Evolutionary conservation across 2,329 filamentous ascomycete genomes (phyloP).

Genomic region (Neofusicoccum kwambonambiense): DNA sequence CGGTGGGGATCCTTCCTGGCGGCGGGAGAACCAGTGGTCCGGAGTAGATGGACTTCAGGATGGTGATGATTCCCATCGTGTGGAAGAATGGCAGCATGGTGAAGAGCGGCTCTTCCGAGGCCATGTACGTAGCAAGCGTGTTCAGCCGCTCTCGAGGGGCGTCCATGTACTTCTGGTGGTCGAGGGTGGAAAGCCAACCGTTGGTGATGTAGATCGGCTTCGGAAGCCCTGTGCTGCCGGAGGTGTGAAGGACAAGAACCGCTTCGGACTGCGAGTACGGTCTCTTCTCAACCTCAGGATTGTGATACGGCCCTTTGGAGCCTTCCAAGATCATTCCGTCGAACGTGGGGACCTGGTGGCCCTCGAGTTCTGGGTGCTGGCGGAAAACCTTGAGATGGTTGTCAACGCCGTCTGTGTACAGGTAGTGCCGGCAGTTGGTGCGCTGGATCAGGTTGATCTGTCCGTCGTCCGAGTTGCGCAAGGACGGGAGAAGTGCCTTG

Average conservation of each 20-base stretch:
- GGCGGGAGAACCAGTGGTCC: constrained; percentile 19
- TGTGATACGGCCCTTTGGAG: background rate
- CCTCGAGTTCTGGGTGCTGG: background rate
- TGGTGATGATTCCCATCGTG: constrained; percentile 20
- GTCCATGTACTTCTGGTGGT: constrained; percentile 23
- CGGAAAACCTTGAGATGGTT: constrained; percentile 10
- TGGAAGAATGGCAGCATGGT: constrained; percentile 22
- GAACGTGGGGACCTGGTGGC: constrained; percentile 11
- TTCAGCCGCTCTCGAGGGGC: constrained; percentile 19
- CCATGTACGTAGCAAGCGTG: constrained; percentile 18
- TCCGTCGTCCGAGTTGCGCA: constrained; percentile 18
- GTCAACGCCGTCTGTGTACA: constrained; percentile 12
- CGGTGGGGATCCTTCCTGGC: constrained; percentile 17
- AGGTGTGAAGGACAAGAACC: constrained; percentile 33
- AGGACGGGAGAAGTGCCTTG: constrained; percentile 15
- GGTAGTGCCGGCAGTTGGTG: constrained; percentile 5
- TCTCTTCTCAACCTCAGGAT: background rate
- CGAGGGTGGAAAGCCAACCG: constrained; percentile 21
- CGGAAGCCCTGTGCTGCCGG: constrained; percentile 36
- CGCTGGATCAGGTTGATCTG: constrained; percentile 11
- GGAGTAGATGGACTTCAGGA: constrained; percentile 21
- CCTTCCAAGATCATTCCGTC: constrained; percentile 14
- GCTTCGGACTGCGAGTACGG: constrained; percentile 22
- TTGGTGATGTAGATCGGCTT: constrained; percentile 30
- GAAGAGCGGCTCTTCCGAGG: background rate